These are phyloP conservation scores for Syzygium grande DNA, from an alignment of 345 rosid genomes.

Conservation along the genomic window DNA sequence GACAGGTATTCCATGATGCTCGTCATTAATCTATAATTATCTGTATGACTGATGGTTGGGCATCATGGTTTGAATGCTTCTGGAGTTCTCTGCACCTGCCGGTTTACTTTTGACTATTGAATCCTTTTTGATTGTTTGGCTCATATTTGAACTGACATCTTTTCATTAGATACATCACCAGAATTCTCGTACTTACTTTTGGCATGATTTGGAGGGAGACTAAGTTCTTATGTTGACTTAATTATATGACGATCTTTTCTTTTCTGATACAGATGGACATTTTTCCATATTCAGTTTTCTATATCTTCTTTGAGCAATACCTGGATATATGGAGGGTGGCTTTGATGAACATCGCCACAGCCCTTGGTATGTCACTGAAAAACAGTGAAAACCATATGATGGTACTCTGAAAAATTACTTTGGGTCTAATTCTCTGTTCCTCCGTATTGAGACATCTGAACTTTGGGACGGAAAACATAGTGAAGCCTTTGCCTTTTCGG, in stretches of 20 bases:
- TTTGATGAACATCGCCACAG: constrained; percentile 65
- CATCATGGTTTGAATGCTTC: not conserved
- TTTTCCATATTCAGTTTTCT: constrained; percentile 89
- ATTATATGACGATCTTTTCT: not conserved
- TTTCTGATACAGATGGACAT: constrained; percentile 61
- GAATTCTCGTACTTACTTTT: not conserved
- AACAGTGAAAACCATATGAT: not conserved
- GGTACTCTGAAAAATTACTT: not conserved
- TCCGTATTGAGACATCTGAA: not conserved
- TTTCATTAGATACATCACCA: not conserved
- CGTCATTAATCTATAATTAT: not conserved
- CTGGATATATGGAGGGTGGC: constrained; percentile 92
- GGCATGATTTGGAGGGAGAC: not conserved
- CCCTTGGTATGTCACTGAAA: constrained; percentile 51
- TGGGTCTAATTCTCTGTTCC: not conserved
- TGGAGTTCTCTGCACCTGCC: not conserved
- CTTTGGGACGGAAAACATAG: not conserved
- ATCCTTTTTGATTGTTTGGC: not conserved
- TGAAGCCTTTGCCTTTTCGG: not conserved
- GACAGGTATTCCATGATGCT: not conserved
- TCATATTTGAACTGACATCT: not conserved
- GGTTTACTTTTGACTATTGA: not conserved
- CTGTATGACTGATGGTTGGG: not conserved
- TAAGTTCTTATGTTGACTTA: not conserved
- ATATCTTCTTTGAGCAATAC: constrained; percentile 96